Evolutionary conservation across 345 rosid species (phyloP).

Genomic region (Eucalyptus cloeziana): DNA sequence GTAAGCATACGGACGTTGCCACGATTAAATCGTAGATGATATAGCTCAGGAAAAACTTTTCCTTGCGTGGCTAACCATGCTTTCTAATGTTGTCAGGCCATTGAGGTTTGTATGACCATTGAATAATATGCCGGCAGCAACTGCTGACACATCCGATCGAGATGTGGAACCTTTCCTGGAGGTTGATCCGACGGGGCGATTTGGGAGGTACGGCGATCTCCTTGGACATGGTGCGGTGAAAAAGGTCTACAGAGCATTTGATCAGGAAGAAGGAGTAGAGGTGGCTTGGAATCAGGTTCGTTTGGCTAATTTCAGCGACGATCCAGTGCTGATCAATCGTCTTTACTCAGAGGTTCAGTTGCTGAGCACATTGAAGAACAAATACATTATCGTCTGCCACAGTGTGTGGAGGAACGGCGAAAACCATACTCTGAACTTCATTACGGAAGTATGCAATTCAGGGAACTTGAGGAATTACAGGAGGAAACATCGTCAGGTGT

Average conservation of each 20-base stretch:
- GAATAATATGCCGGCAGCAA: conserved; percentile 43
- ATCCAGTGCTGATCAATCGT: conserved; percentile 35
- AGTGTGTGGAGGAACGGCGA: conserved; percentile 45
- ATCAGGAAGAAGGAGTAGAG: conserved; percentile 66
- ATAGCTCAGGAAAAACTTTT: background rate
- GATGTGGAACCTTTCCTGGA: conserved; percentile 43
- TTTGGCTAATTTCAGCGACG: conserved; percentile 30
- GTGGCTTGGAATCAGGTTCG: conserved; percentile 75
- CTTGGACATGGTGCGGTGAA: conserved; percentile 59
- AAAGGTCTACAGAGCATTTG: conserved; percentile 68
- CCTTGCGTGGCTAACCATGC: background rate
- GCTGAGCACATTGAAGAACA: conserved; percentile 43
- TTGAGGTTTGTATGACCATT: background rate
- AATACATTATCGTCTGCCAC: conserved; percentile 49
- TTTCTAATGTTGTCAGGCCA: background rate
- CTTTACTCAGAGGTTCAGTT: conserved; percentile 53
- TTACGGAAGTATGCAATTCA: conserved; percentile 67
- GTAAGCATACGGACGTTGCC: background rate
- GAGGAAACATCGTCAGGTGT: conserved; percentile 60
- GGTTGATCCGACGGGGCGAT: conserved; percentile 56
- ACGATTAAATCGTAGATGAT: background rate
- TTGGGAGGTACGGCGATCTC: conserved; percentile 43
- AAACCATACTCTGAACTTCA: conserved; percentile 37
- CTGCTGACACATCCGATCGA: conserved; percentile 13
- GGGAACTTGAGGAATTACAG: conserved; percentile 54